Evolutionary conservation across 2,329 filamentous ascomycete species (phyloP), one percentile per base, ranked within the genome.

Genomic region (Microdochium nivale): DNA sequence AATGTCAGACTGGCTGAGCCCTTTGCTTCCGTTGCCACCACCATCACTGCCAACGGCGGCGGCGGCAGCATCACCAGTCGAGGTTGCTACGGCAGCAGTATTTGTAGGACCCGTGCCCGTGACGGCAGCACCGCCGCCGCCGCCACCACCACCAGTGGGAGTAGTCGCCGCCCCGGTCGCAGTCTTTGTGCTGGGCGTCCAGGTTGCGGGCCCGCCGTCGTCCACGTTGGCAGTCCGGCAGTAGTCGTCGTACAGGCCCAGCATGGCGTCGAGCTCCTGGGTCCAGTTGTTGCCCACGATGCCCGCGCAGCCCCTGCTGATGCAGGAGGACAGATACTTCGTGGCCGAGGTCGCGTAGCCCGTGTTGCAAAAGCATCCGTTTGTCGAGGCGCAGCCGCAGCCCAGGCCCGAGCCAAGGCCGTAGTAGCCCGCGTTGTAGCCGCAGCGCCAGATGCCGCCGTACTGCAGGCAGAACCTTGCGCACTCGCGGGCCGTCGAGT

Each of bases 331-430:
- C 37, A 64, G 52, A 49, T 62, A 61, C 10, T 55, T 51, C 2
- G 60, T 59, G 3, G 60, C 62, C 43, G 57, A 62, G 48, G 51
- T 53, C 3, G 51, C 57, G 35, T 58, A 55, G 30, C 50, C 54
- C 10, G 57, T 53, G 49, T 56, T 58, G 52, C 61, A 63, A 52
- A 57, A 58, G 52, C 62, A 63, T 30, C 51, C 58, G 51, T 63
- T 62, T 51, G 57, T 55, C 4, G 59, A 57, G 11, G 49, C 50
- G 53, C 56, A 61, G 23, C 58, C 58, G 51, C 60, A 62, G 25
- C 56, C 55, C 3, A 62, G 53, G 13, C 54, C 53, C 27, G 55
- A 51, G 25, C 59, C 61, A 3, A 63, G 55, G 46, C 60, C 59
- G 48, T 58, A 53, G 56, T 56, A 59, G 14, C 55, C 52, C 13